These are phyloP conservation scores for Aspergillus hancockii DNA, from an alignment of 495 filamentous ascomycete genomes.

Conservation along the genomic window DNA sequence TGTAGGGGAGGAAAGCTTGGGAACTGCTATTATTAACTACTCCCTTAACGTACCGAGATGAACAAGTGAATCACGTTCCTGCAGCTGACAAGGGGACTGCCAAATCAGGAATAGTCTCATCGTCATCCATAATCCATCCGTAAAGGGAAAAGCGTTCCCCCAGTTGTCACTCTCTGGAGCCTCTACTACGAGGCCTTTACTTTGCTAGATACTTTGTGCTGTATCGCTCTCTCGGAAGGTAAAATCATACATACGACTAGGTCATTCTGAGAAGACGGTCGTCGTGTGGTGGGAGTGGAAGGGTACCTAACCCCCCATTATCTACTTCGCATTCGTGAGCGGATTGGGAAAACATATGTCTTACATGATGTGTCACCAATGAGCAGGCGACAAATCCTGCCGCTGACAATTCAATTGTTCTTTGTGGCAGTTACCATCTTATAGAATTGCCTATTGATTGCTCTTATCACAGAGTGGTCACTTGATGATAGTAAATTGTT, in stretches of 20 bases:
- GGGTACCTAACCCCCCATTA: too few relatives aligned
- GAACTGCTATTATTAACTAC: too few relatives aligned
- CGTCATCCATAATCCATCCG: neutral
- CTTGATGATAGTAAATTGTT: neutral
- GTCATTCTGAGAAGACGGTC: too few relatives aligned
- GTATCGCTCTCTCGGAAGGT: neutral
- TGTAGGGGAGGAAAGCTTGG: neutral
- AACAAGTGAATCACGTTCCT: conserved; percentile 2
- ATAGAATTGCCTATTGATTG: too few relatives aligned
- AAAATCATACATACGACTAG: neutral
- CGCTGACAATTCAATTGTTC: too few relatives aligned
- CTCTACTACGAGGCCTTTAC: too few relatives aligned
- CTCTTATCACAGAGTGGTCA: neutral
- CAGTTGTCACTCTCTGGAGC: too few relatives aligned
- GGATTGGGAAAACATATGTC: neutral
- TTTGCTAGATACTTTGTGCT: too few relatives aligned
- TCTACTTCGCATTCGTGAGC: too few relatives aligned
- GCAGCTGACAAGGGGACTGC: neutral
- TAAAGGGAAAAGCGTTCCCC: neutral
- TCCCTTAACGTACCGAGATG: neutral
- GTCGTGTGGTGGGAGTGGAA: too few relatives aligned
- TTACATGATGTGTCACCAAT: neutral
- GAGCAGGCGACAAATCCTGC: too few relatives aligned
- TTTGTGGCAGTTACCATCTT: too few relatives aligned
- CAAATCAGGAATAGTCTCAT: conserved; percentile 10